Evolutionary conservation across 1,284 basidiomycete genomes (phyloP), one percentile per base, ranked within the genome.

Genomic region (Coriolopsis trogii): DNA sequence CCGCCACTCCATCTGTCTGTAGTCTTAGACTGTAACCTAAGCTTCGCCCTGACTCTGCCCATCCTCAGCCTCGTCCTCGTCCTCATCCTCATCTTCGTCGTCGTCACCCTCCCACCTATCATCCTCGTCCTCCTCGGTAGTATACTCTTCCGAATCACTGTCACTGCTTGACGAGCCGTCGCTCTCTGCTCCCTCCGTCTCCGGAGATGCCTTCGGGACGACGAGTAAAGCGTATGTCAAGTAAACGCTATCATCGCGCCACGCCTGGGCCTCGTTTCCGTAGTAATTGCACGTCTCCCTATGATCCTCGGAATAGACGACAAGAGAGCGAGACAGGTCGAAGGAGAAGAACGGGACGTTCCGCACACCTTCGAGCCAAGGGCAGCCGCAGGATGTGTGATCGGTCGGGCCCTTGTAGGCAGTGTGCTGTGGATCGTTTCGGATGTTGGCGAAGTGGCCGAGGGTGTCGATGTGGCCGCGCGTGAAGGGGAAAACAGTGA

Each of bases 161-260:
- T n/a, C n/a, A n/a, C n/a, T n/a, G n/a, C n/a, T n/a, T n/a, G n/a
- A n/a, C n/a, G n/a, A n/a, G n/a, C n/a, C n/a, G n/a, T n/a, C n/a
- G n/a, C n/a, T n/a, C n/a, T n/a, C n/a, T n/a, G n/a, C n/a, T n/a
- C n/a, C n/a, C n/a, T n/a, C n/a, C n/a, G n/a, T n/a, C n/a, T n/a
- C 10, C 23, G 16, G 9, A 12, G 12, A 24, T 25, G 2, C 21
- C 31, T 51, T 53, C 4, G 53, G 52, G n/a, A 60, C 26, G 4
- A 61, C 55, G 13, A 65, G 30, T n/a, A 65, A 6, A 5, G 63
- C 68, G 51, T 67, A 67, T 16, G 62, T 64, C n/a, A 71, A 38
- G 46, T 70, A 71, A 3, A 70, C 56, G 34, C 64, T 66, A 41
- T 66, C 59, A 39, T 65, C 62, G 23, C 56, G 37, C 30, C 49